Conservation (phyloP, 2,329 filamentous ascomycete species). For the Dactylonectria estremocensis region DNA sequence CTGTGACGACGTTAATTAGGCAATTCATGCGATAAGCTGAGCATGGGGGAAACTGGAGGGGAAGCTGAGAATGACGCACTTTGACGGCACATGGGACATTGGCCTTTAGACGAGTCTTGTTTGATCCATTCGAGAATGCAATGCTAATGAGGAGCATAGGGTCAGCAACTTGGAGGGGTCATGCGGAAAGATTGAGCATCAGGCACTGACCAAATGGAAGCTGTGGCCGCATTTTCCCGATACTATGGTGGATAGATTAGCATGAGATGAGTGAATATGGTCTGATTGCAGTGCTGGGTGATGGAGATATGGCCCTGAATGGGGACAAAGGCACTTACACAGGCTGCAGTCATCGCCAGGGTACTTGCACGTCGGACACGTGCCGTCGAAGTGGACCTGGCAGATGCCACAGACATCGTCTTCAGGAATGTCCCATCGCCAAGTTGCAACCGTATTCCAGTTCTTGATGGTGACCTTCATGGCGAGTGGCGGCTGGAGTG, state of each 20-base stretch:
- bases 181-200: constrained; percentile 12
- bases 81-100: constrained; percentile 98
- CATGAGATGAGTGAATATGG: constrained; percentile 32
- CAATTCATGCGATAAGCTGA: not conserved
- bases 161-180: constrained; percentile 37
- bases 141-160: constrained; percentile 71
- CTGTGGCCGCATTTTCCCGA: constrained; percentile 97
- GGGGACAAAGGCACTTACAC: constrained; percentile 68
- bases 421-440: constrained; percentile 97
- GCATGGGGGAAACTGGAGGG: not conserved
- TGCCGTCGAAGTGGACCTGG: constrained; percentile 97
- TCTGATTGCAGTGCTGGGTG: constrained; percentile 23
- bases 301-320: too few relatives aligned
- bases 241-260: constrained; percentile 68
- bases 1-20: constrained; percentile 44
- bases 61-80: constrained; percentile 66
- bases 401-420: constrained; percentile 99
- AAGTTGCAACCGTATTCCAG: constrained; percentile 95
- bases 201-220: constrained; percentile 87
- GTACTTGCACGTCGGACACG: constrained; percentile 97
- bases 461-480: constrained; percentile 98
- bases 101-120: constrained; percentile 91
- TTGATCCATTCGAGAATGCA: constrained; percentile 97
- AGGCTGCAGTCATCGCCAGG: constrained; percentile 96
- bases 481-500: constrained; percentile 32